phyloP scores from a whole-genome alignment of 148 eudicot species.

The Fallopia convolvulus region DNA sequence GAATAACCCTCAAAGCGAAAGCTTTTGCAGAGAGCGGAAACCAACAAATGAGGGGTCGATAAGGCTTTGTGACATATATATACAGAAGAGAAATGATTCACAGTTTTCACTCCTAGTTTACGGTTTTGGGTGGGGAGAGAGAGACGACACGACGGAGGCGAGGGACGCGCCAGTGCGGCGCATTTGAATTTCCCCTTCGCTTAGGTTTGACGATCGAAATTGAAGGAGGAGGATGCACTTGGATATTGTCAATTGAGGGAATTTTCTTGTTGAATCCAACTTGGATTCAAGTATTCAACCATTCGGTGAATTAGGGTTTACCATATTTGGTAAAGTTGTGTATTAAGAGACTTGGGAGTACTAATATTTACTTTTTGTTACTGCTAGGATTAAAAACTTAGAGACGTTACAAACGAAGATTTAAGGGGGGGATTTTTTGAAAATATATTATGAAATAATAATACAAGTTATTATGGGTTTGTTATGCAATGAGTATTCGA shows the following conservation, averaged over 20 bases:
- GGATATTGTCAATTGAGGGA: background rate
- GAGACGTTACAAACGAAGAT: no score
- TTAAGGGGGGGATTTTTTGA: no score
- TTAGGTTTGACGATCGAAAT: constrained; percentile 1
- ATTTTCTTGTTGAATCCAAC: background rate
- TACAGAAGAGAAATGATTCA: background rate
- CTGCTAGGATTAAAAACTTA: no score
- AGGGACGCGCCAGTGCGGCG: constrained; percentile 4
- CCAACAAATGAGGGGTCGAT: background rate
- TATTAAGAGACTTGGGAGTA: background rate
- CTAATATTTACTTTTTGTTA: no score
- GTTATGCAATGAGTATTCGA: no score
- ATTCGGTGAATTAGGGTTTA: background rate
- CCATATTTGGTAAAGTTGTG: background rate
- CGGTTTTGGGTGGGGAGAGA: background rate
- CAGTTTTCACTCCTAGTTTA: background rate
- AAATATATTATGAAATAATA: no score
- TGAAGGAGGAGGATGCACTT: background rate
- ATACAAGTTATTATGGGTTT: no score
- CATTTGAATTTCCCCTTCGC: background rate
- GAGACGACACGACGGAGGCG: background rate
- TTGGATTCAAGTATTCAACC: background rate
- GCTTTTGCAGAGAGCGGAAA: background rate
- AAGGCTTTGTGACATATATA: background rate
- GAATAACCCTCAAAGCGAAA: background rate